Evolutionary conservation across 2,329 filamentous ascomycete genomes (phyloP), one percentile per base, ranked within the genome.

Genomic region (Pestalotiopsis sp.): DNA sequence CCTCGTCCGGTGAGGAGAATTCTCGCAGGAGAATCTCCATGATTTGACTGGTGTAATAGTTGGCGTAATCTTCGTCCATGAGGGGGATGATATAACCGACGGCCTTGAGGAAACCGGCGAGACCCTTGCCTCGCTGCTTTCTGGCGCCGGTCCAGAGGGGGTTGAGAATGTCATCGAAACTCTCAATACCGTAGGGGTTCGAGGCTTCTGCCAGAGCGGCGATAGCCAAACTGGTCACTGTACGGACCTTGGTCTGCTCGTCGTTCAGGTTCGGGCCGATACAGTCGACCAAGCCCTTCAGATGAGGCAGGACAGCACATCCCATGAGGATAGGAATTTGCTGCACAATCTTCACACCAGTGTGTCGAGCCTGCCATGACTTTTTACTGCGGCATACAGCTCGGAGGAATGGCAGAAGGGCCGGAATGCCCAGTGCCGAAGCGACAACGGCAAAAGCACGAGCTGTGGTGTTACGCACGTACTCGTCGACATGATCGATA

Each of bases 21-120:
- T 99, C 96, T 75, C 96, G 91, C 38, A 98, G 89, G 14, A 99
- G 84, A 76, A 98, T 98, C 80, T 98, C 96, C 95, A 99, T 98
- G 76, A 99, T 98, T 80, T 99, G 95, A 73, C 91, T 93, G 9
- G 96, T 98, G 78, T 99, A 99, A 83, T 99, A 99, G 79, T 98
- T 98, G 81, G 96, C 95, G 79, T 98, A 98, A 78, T 99, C 96
- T 81, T 99, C 96, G 82, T 99, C 96, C 96, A 99, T 99, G 65
- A 99, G 88, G 4, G 96, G 96, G 71, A 99, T 98, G 77, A 99
- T 97, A 79, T 96, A 98, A 31, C 96, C 96, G 58, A 99, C 95
- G 61, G 96, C 96, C 83, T 99, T 99, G 70, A 99, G 85, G 81
- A 98, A 99, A 14, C 94, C 95, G 27, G 96, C 95, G 59, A 99